Base-by-base conservation (phyloP, 495 filamentous ascomycete genomes). In the Penicillium goetzii region DNA sequence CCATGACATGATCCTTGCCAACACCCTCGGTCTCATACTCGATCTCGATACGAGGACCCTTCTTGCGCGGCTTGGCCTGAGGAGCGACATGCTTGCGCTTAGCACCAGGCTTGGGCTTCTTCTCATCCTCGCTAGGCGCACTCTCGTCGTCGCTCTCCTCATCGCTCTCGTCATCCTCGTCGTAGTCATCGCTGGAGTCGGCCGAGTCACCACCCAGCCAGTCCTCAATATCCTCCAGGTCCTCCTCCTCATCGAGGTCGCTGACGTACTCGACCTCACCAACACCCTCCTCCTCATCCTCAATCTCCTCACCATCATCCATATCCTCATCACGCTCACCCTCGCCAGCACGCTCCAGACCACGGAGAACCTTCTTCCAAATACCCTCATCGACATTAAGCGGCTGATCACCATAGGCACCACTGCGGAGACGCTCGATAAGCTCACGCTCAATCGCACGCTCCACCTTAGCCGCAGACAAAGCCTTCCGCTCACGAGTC, bases 331-430 rank as follows among this genome's bases (percentile, higher is more conserved):
- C 95, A 65, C 92, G 82, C 68, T 82, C 83, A 50, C 89, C 95
- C 72, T 95, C 91, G 26, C 93, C 93, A 66, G 87, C 85, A 60
- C 88, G 84, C 84, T 98, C 96, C 73, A 98, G 79, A 2, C 93
- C 93, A 49, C 88, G 88, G 51, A 99, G 83, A 28, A 99, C 96
- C 85, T 92, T 95, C 89, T 97, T 97, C 95, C 95, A 99, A 64
- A 99, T 92, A 15, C 81, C 82, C 75, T 96, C 91, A 72, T 95
- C 93, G 17, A 95, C 92, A 79, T 99, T 99, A 61, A 99, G 76
- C 43, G 96, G 95, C 72, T 90, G 85, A 72, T 97, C 93, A 45
- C 95, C 96, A 81, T 98, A 99, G 1, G 94, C 94, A 41, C 95
- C 95, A 74, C 91, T 93, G 62, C 92, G 81, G 76, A 99, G 77